phyloP scores from a whole-genome alignment of 768 basidiomycete genomes.

The Cystofilobasidium capitatum region DNA sequence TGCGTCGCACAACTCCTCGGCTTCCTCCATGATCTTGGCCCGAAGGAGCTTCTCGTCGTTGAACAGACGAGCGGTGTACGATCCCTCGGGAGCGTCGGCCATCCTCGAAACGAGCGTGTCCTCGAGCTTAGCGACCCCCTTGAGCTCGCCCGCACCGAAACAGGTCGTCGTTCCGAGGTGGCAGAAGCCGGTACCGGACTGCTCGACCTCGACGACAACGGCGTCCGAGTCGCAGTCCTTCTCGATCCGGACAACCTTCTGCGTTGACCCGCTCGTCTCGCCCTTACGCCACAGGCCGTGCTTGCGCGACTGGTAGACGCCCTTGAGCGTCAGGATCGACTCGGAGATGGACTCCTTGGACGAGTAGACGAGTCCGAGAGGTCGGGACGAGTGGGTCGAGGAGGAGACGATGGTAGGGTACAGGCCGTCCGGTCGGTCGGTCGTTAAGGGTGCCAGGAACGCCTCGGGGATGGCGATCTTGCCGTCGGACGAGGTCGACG shows the following conservation, averaged over 20 bases:
- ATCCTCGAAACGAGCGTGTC: slow-evolving; percentile 63
- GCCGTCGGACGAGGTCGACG: slow-evolving; percentile 32
- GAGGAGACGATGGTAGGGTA: slow-evolving; percentile 87
- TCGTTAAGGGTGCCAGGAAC: slow-evolving; percentile 69
- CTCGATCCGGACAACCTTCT: slow-evolving; percentile 70
- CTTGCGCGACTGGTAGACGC: slow-evolving; percentile 91
- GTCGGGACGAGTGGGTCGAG: slow-evolving; percentile 34
- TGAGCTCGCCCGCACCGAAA: slow-evolving; percentile 56
- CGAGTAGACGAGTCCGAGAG: slow-evolving; percentile 89
- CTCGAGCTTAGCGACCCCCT: slow-evolving; percentile 75
- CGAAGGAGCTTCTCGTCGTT: slow-evolving; percentile 66
- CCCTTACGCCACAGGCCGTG: slow-evolving; percentile 96
- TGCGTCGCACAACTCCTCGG: slow-evolving; percentile 86
- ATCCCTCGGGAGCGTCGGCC: slow-evolving; percentile 70
- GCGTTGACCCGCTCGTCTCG: slow-evolving; percentile 87
- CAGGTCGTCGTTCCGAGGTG: slow-evolving; percentile 80
- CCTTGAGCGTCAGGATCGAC: slow-evolving; percentile 76
- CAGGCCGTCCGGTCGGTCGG: slow-evolving; percentile 83
- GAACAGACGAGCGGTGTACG: slow-evolving; percentile 83
- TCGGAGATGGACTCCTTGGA: slow-evolving; percentile 74
- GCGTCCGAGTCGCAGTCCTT: slow-evolving; percentile 89
- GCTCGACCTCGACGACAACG: slow-evolving; percentile 79
- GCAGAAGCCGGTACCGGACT: slow-evolving; percentile 82
- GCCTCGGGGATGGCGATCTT: slow-evolving; percentile 70
- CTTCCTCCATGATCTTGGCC: slow-evolving; percentile 97